Base-by-base conservation (phyloP, 306 rosid species). In the Comarum palustre region DNA sequence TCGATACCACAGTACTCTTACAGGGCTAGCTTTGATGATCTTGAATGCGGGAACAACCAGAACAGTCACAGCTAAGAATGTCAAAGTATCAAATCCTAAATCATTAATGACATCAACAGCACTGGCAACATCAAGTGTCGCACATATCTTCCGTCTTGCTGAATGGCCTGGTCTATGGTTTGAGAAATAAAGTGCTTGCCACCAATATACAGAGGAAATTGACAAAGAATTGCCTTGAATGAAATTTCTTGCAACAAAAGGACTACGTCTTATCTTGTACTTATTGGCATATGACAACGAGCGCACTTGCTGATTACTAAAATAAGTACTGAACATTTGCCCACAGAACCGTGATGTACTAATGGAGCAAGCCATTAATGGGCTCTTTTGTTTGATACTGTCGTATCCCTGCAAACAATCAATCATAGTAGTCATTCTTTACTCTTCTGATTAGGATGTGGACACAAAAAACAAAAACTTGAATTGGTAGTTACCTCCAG, bases 31-130 rank as follows among this genome's bases (percentile, higher is more conserved):
- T 90, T 80, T 90, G 48, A 92, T 70, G 74, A 55, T 82, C 88
- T 88, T 92, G 92, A 92, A 90, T 46, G 92, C 83, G 3, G 98
- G 98, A 75, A 92, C 95, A 67, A 90, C 88, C 62, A 90, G 25
- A 80, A 92, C 96, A 20, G 92, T 92, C 76, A 92, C 98, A 6
- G 79, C 87, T 83, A 92, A 78, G 74, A 92, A 88, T 57, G 95
- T 92, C 86, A 92, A 81, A 65, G 98, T 92, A 83, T 92, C 98
- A 87, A 83, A 77, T 71, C 98, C 98, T 73, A 92, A 79, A 88
- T 94, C 99, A 82, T 91, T 89, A 63, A 94, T 86, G 73, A 92
- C 96, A 14, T 92, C 98, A 67, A 82, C 80, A 60, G 86, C 96
- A 39, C 74, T 73, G 46, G 95, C 89, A 83, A 94, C 97, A 79